Evolutionary conservation across 2,329 filamentous ascomycete genomes (phyloP).

Genomic region (Trichoderma semiorbis): DNA sequence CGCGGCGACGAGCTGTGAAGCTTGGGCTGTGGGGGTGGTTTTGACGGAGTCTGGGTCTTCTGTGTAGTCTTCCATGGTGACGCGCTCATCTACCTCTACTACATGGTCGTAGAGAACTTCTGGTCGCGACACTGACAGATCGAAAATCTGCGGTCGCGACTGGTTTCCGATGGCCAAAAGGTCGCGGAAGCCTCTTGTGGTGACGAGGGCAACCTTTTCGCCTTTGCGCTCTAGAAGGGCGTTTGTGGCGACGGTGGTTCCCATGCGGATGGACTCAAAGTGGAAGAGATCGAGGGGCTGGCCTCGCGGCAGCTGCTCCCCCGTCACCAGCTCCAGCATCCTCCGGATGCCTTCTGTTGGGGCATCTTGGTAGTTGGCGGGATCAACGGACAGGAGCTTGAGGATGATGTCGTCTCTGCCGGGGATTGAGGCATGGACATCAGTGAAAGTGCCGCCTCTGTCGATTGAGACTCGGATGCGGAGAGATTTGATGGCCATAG

Average conservation of each 20-base stretch:
- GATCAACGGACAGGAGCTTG: conserved; percentile 70
- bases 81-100: conserved; percentile 70
- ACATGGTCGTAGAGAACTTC: conserved; percentile 68
- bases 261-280: conserved; percentile 69
- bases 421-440: conserved; percentile 64
- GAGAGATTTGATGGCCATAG: conserved; percentile 25
- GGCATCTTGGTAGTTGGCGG: conserved; percentile 68
- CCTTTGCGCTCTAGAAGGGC: conserved; percentile 73
- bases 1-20: conserved; percentile 61
- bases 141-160: conserved; percentile 68
- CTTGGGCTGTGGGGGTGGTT: conserved; percentile 45
- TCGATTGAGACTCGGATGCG: conserved; percentile 34
- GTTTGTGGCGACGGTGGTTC: conserved; percentile 77
- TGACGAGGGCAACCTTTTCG: conserved; percentile 65
- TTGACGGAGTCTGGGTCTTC: conserved; percentile 56
- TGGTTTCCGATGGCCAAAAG: conserved; percentile 72
- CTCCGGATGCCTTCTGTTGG: conserved; percentile 68
- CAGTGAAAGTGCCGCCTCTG: conserved; percentile 58
- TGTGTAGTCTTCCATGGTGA: conserved; percentile 70
- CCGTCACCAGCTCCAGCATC: conserved; percentile 35
- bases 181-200: conserved; percentile 70
- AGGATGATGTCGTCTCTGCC: conserved; percentile 66
- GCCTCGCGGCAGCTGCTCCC: conserved; percentile 33
- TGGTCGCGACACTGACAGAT: conserved; percentile 64
- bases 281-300: conserved; percentile 34